These are phyloP conservation scores for Solanum gracilifrons DNA, from an alignment of 257 asterid genomes.

Conservation along the genomic window DNA sequence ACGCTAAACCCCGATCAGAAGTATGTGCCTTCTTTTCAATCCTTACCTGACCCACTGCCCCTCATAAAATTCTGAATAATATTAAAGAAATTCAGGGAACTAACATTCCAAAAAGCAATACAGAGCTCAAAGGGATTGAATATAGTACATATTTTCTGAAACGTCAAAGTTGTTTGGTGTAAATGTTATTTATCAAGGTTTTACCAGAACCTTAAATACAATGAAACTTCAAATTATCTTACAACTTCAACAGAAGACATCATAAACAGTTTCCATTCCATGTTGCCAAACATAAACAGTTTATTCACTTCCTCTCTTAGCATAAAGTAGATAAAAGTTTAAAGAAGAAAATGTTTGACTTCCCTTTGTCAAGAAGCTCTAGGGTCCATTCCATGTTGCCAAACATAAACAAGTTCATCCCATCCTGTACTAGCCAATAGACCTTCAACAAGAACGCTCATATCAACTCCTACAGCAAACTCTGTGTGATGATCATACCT, in stretches of 20 bases:
- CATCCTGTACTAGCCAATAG: conserved; percentile 95
- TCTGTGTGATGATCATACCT: conserved; percentile 92
- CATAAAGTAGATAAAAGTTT: not conserved
- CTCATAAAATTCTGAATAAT: not conserved
- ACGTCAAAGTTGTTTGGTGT: not conserved
- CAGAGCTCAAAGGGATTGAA: not conserved
- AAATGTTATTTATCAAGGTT: not conserved
- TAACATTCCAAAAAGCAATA: not conserved
- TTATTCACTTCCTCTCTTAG: not conserved
- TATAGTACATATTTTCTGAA: not conserved
- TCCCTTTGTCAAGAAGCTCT: conserved; percentile 53
- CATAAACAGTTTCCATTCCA: not conserved
- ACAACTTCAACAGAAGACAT: not conserved
- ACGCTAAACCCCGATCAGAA: not conserved
- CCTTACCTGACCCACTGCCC: not conserved
- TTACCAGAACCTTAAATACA: not conserved
- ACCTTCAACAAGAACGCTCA: conserved; percentile 94
- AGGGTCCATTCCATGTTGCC: conserved; percentile 98
- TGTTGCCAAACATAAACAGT: not conserved
- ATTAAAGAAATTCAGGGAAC: not conserved
- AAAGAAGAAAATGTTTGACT: not conserved
- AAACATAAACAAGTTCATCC: conserved; percentile 92
- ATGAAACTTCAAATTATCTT: not conserved
- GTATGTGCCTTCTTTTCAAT: not conserved
- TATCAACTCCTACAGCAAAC: conserved; percentile 89